Conservation (phyloP, 2,329 filamentous ascomycete genomes). For the Pseudopyricularia javanii region DNA sequence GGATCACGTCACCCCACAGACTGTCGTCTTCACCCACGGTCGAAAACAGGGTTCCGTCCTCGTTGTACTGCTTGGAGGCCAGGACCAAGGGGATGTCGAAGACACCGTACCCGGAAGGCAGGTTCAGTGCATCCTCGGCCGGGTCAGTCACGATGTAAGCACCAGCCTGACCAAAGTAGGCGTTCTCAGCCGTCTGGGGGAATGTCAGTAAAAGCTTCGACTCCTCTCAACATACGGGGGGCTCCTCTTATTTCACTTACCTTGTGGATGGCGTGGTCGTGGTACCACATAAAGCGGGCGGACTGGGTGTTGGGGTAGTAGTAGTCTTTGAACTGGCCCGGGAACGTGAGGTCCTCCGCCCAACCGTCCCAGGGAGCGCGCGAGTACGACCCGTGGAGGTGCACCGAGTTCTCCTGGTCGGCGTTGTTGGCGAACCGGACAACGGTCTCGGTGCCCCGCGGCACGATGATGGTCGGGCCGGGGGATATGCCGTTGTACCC, state of each 20-base stretch:
- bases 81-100: constrained; percentile 42
- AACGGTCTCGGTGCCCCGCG: constrained; percentile 35
- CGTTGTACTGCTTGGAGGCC: constrained; percentile 36
- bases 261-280: constrained; percentile 28
- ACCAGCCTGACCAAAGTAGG: constrained; percentile 43
- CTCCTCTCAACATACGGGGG: no score
- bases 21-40: constrained; percentile 29
- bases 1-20: constrained; percentile 44
- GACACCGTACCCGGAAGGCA: constrained; percentile 34
- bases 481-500: constrained; percentile 44
- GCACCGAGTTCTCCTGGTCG: constrained; percentile 28
- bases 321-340: constrained; percentile 47
- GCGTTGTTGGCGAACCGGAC: constrained; percentile 41
- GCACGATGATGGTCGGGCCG: constrained; percentile 38
- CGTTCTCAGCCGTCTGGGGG: constrained; percentile 35
- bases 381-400: constrained; percentile 42
- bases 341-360: constrained; percentile 33
- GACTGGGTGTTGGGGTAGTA: constrained; percentile 46
- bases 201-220: background rate
- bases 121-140: constrained; percentile 30
- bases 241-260: constrained; percentile 12
- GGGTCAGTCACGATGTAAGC: constrained; percentile 41
- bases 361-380: constrained; percentile 35
- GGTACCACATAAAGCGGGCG: constrained; percentile 45
- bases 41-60: constrained; percentile 34